Conservation (phyloP, 2,329 filamentous ascomycete genomes). For the Fusarium pseudoanthophilum region DNA sequence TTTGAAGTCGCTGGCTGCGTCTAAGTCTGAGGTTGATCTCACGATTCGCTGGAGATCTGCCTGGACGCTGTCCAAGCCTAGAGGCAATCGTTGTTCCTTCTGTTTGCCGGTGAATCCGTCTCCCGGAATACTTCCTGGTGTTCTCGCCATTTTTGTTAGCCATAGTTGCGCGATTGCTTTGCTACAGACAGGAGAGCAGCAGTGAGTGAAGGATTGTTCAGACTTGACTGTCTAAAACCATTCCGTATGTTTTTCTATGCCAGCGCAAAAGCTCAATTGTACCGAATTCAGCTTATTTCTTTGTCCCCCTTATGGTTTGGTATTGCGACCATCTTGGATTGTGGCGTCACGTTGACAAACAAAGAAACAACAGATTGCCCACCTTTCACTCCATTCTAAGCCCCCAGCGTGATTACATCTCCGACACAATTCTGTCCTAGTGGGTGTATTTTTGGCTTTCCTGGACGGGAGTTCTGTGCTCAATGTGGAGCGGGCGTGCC, state of each 20-base stretch:
- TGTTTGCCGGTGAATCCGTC: background rate
- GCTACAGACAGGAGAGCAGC: background rate
- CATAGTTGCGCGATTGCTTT: slow-evolving; percentile 5
- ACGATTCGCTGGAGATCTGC: slow-evolving; percentile 29
- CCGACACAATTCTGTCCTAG: background rate
- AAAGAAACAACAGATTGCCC: slow-evolving; percentile 28
- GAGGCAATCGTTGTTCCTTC: background rate
- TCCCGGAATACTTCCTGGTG: background rate
- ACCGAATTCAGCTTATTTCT: background rate
- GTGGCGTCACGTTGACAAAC: slow-evolving; percentile 35
- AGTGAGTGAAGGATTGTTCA: background rate
- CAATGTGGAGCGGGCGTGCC: slow-evolving; percentile 7
- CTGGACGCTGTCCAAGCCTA: slow-evolving; percentile 29
- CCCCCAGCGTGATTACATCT: background rate
- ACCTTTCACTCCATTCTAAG: background rate
- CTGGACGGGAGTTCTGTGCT: background rate
- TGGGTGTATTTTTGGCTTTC: slow-evolving; percentile 1
- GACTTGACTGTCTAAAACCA: background rate
- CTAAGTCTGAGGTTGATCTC: slow-evolving; percentile 32
- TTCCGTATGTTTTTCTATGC: background rate
- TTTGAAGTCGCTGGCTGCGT: slow-evolving; percentile 10
- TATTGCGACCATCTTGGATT: background rate
- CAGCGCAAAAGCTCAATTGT: background rate
- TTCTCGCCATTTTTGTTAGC: background rate
- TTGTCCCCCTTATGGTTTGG: slow-evolving; percentile 1